These are phyloP conservation scores for Umbelopsis ramanniana DNA, from an alignment of 192 early-diverging fungal genomes.

Conservation along the genomic window DNA sequence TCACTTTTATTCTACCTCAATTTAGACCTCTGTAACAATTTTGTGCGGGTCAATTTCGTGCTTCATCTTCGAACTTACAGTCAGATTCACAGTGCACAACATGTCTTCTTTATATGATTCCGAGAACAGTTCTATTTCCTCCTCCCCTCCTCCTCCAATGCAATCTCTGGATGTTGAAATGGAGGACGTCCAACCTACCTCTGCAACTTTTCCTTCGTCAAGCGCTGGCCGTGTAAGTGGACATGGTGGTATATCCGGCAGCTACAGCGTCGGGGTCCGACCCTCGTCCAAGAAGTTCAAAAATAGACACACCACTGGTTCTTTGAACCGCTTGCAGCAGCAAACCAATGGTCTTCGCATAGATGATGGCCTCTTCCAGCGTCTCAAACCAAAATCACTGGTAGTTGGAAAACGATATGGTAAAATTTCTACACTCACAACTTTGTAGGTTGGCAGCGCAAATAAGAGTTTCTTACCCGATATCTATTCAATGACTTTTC, in stretches of 20 bases:
- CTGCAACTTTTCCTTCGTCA: conserved; percentile 13
- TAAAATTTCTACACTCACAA: background rate
- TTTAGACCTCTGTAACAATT: background rate
- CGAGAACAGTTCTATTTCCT: conserved; percentile 6
- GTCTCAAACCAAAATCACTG: background rate
- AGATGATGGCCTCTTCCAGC: conserved; percentile 30
- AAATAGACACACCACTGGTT: conserved; percentile 8
- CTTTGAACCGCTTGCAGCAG: conserved; percentile 11
- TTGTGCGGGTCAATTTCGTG: conserved; percentile 10
- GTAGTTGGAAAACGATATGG: conserved; percentile 5
- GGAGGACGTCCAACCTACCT: conserved; percentile 16
- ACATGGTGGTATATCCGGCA: conserved; percentile 24
- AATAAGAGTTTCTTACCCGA: background rate
- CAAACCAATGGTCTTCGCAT: conserved; percentile 19
- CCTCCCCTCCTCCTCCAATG: background rate
- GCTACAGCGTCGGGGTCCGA: conserved; percentile 15
- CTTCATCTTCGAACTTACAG: background rate
- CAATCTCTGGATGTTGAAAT: conserved; percentile 14
- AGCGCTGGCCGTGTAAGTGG: conserved; percentile 23
- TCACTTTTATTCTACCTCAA: background rate
- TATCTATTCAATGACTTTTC: background rate
- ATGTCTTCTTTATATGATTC: conserved; percentile 20
- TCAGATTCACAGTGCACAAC: background rate
- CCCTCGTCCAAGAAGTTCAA: conserved; percentile 7
- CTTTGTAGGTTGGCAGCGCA: background rate